Evolutionary conservation across 345 rosid genomes (phyloP).

Genomic region (Arabis alpina): DNA sequence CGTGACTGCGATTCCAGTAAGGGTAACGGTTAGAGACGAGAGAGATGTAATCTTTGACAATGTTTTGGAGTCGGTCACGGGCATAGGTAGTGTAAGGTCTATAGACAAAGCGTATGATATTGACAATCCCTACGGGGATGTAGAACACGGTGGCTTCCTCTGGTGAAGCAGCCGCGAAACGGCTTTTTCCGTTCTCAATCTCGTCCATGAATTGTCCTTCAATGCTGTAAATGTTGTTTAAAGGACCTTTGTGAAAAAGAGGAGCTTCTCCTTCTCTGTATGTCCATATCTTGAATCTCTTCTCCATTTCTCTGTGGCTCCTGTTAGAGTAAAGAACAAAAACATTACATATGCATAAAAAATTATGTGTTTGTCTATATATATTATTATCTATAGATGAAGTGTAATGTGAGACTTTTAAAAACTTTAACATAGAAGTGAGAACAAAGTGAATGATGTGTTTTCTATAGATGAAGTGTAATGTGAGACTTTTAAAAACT

Average conservation of each 20-base stretch:
- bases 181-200: constrained; percentile 49
- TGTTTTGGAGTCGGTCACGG: constrained; percentile 44
- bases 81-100: constrained; percentile 42
- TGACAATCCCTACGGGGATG: constrained; percentile 52
- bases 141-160: constrained; percentile 60
- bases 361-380: not conserved
- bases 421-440: constrained; percentile 32
- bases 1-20: constrained; percentile 63
- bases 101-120: constrained; percentile 48
- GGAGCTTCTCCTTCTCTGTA: constrained; percentile 60
- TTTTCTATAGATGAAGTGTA: constrained; percentile 28
- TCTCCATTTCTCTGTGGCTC: constrained; percentile 61
- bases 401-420: constrained; percentile 32
- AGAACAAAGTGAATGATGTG: constrained; percentile 30
- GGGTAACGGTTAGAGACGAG: constrained; percentile 54
- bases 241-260: constrained; percentile 49
- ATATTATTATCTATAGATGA: constrained; percentile 34
- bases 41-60: constrained; percentile 50
- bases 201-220: constrained; percentile 70
- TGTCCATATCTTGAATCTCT: constrained; percentile 62
- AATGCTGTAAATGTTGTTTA: constrained; percentile 49
- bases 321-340: constrained; percentile 43
- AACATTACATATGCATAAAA: constrained; percentile 37
- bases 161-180: constrained; percentile 47
- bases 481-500: constrained; percentile 30